Evolutionary conservation across 805 yeast species (phyloP), one percentile per base, ranked within the genome.

Genomic region (Candida berthetii): DNA sequence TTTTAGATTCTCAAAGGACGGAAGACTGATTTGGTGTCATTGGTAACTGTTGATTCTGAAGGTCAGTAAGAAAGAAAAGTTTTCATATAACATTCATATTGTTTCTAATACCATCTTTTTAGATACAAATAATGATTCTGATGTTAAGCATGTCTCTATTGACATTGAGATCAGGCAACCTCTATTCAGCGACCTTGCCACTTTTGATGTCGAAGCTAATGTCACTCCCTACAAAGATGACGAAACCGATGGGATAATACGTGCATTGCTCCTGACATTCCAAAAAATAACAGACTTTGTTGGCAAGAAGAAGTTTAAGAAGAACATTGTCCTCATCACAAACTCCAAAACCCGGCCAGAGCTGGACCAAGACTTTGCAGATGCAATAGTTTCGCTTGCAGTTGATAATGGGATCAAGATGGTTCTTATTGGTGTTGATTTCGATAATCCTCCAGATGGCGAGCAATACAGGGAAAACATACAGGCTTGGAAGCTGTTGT

Each of bases 21-120:
- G 22, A 66, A 66, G 46, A 68, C 73, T 1, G 76, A 72, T 45
- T 53, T 57, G 25, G 58, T 68, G 3, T 57, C 67, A 0, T 48
- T 69, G n/a, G 49, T 65, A 4, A 45, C 60, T 1, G 62, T 55
- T 38, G 58, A 62, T 40, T 48, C 62, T 2, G 9, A 35, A 28
- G 15, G 24, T 17, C 20, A 11, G 38, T 27, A 32, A 29, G 13
- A n/a, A n/a, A n/a, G n/a, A n/a, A n/a, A n/a, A n/a, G n/a, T n/a
- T n/a, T n/a, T n/a, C n/a, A n/a, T n/a, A n/a, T n/a, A n/a, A n/a
- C n/a, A n/a, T n/a, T n/a, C n/a, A n/a, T n/a, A n/a, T n/a, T n/a
- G n/a, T n/a, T n/a, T n/a, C n/a, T n/a, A n/a, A n/a, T n/a, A n/a
- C n/a, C n/a, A 24, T 4, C 18, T 3, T 4, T 11, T 14, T 15